phyloP scores from a whole-genome alignment of 176 grass and related monocot species.

The Avena sativa region DNA sequence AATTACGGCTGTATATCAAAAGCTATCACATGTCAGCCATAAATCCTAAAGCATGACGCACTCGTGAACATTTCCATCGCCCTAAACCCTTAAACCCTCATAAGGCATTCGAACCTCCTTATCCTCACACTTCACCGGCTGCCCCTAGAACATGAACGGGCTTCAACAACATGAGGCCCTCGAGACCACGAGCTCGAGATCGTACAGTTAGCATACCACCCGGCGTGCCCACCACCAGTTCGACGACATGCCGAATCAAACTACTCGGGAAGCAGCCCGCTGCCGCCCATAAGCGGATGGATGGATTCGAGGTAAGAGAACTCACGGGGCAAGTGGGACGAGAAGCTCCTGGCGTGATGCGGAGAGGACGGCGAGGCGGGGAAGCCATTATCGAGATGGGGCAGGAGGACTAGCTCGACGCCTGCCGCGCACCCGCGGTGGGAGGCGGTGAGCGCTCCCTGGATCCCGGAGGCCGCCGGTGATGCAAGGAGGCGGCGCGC shows the following conservation, averaged over 20 bases:
- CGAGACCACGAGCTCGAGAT: background rate
- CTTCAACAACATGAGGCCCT: background rate
- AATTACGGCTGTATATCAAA: background rate
- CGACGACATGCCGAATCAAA: conserved; percentile 49
- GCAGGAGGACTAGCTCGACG: conserved; percentile 7
- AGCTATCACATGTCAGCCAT: background rate
- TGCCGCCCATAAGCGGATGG: background rate
- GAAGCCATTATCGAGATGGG: conserved; percentile 26
- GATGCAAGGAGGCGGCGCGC: conserved; percentile 53
- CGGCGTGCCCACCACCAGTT: conserved; percentile 42
- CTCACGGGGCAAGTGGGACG: conserved; percentile 31
- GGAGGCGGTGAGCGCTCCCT: background rate
- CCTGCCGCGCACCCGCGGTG: background rate
- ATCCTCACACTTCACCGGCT: background rate
- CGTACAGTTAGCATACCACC: background rate
- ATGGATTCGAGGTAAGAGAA: background rate
- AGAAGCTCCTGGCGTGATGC: conserved; percentile 45
- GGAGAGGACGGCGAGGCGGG: conserved; percentile 18
- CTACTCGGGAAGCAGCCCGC: background rate
- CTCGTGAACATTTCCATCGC: background rate
- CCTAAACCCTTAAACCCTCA: conserved; percentile 34
- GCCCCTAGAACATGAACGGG: background rate
- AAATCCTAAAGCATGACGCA: background rate
- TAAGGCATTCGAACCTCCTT: background rate
- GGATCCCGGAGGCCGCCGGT: conserved; percentile 36